Evolutionary conservation across 768 basidiomycete species (phyloP), one percentile per base, ranked within the genome.

Genomic region (Exsudoporus frostii): DNA sequence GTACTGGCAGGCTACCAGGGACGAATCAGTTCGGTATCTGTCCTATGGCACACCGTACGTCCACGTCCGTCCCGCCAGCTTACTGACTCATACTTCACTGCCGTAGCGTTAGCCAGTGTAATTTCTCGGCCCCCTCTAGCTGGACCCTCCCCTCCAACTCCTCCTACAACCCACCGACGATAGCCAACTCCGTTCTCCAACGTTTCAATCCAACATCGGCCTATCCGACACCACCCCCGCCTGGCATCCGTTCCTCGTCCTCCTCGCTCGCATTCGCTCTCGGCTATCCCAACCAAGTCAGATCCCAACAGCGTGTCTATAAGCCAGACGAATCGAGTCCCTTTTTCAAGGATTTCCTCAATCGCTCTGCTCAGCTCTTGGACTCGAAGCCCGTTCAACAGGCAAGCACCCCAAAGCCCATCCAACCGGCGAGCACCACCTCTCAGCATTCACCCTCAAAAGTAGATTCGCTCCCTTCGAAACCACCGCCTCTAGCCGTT

Each of bases 251-350:
- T 34, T 74, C 77, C n/a, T 81, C 79, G 1, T 86, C 88, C 1
- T 90, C 88, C 15, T 90, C 89, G 13, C 79, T 90, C 51, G 88
- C 89, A 5, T 77, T 77, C 65, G 90, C 90, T 4, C 78, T 92
- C 22, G 87, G 85, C 6, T 69, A 74, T 38, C 75, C 73, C 6
- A 69, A 62, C 27, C 63, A 66, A 37, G 50, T 17, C 27, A 66
- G 57, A 44, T 39, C 62, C 7, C 67, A 69, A 24, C 58, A 65
- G 34, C 65, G 55, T 20, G 60, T 71, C 9, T 80, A 80, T 60
- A 67, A 71, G 19, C 78, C 85, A 7, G 75, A 80, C 50, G 82
- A 90, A 41, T 89, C 86, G 1, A 66, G 74, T 3, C 66, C 72
- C 4, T 90, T 88, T 65, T 88, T 89, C 65, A 78, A 86, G 52